Conservation (phyloP, 768 basidiomycete genomes). For the Xanthoconium purpureum region DNA sequence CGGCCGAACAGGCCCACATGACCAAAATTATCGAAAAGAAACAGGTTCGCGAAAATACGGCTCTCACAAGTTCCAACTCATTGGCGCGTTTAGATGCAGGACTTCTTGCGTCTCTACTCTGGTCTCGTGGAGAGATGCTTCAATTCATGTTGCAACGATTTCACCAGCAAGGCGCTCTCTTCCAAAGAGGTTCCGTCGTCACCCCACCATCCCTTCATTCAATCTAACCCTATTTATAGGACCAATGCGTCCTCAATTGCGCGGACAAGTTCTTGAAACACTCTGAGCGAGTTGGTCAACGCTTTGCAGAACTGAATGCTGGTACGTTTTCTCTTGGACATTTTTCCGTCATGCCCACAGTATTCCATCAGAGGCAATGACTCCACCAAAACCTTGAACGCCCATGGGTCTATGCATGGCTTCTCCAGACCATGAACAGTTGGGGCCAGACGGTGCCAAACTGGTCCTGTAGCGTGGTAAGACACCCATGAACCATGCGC, state of each 20-base stretch:
- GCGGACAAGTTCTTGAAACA: conserved; percentile 98
- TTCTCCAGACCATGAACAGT: not conserved
- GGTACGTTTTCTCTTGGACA: conserved; percentile 48
- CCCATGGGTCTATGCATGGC: not conserved
- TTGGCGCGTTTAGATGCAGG: conserved; percentile 76
- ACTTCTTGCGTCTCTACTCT: conserved; percentile 94
- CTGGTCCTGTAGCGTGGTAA: conserved; percentile 12
- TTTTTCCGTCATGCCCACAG: not conserved
- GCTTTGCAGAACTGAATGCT: conserved; percentile 90
- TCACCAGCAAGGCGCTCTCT: conserved; percentile 90
- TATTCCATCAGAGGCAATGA: conserved; percentile 32
- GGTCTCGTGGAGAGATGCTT: conserved; percentile 96
- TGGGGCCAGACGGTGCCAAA: conserved; percentile 4
- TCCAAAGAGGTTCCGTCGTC: conserved; percentile 74
- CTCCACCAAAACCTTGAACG: conserved; percentile 28
- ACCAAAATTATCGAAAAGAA: conserved; percentile 92
- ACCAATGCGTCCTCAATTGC: conserved; percentile 88
- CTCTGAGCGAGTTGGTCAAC: conserved; percentile 86
- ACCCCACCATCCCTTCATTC: not conserved
- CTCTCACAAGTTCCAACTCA: conserved; percentile 4
- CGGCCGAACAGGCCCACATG: conserved; percentile 95
- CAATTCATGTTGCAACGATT: conserved; percentile 92
- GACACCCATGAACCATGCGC: conserved; percentile 5
- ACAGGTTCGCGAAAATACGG: conserved; percentile 56
- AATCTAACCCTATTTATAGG: conserved; percentile 45